A percentile compares a stretch with the other conserved stretches of the same genome.
These are phyloP conservation scores for Candida labiduridarum DNA, from an alignment of 1,139 yeast species.

Conservation along the genomic window DNA sequence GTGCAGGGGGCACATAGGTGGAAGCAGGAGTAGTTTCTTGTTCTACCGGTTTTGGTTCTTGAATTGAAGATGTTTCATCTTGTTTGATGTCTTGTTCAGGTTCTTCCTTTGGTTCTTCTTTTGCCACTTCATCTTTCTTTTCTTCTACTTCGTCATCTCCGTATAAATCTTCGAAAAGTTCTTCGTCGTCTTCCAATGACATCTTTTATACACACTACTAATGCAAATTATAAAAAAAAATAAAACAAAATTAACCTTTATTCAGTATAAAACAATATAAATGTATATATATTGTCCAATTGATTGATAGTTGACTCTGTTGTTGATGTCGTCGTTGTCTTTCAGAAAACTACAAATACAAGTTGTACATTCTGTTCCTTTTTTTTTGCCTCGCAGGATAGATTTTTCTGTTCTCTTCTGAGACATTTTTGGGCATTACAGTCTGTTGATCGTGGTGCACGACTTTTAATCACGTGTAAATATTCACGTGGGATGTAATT, in stretches of 20 bases:
- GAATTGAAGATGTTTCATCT: background rate
- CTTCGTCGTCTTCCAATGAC: constrained; percentile 78
- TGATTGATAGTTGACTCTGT: background rate
- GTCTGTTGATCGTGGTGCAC: too few relatives aligned
- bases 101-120: constrained; percentile 13
- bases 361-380: too few relatives aligned
- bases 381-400: too few relatives aligned
- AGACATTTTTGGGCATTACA: too few relatives aligned
- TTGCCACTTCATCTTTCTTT: constrained; percentile 1
- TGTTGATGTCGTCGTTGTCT: background rate
- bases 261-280: constrained; percentile 2
- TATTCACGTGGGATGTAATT: too few relatives aligned
- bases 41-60: constrained; percentile 4
- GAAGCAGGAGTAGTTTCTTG: constrained; percentile 10
- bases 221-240: constrained; percentile 8
- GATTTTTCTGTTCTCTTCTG: too few relatives aligned
- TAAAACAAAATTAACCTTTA: constrained; percentile 1
- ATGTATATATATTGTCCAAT: constrained; percentile 2
- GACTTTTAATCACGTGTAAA: too few relatives aligned
- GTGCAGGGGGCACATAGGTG: constrained; percentile 7
- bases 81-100: constrained; percentile 12
- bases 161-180: constrained; percentile 77
- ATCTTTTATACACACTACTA: constrained; percentile 5
- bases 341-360: too few relatives aligned
- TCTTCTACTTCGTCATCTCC: constrained; percentile 22